Conservation (phyloP, 176 grass and related monocot species). For the Aegilops sharonensis region DNA sequence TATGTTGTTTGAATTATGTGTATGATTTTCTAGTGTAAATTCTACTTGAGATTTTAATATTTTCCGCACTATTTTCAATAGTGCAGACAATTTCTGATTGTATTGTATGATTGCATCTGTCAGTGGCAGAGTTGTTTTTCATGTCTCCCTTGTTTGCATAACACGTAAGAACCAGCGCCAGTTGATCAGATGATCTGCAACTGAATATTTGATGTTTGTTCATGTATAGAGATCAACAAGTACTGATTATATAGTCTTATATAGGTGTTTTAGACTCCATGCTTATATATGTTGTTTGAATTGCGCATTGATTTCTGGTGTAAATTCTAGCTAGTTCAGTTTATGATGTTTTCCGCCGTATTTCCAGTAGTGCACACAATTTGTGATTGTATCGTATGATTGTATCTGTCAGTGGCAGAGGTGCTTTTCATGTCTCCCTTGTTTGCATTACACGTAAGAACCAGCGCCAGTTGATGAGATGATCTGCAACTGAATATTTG, state of each 20-base stretch:
- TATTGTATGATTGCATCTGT: no score
- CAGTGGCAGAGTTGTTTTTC: neutral
- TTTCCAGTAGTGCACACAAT: neutral
- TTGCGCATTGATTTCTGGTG: neutral
- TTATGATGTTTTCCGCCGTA: neutral
- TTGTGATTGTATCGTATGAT: no score
- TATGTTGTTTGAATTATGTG: neutral
- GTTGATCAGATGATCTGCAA: neutral
- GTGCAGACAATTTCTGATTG: no score
- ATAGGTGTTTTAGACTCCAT: neutral
- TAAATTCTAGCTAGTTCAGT: neutral
- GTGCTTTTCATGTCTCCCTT: no score
- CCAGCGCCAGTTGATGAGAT: no score
- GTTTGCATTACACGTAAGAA: no score
- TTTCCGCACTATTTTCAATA: neutral
- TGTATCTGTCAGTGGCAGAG: no score
- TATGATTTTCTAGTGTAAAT: neutral
- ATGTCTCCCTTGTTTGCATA: neutral
- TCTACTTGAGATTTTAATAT: neutral
- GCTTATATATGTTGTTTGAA: neutral
- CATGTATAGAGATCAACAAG: no score
- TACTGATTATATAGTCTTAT: no score
- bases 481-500: no score
- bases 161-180: no score
- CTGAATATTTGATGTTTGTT: neutral